Base-by-base conservation (phyloP, 148 eudicot species). In the Polygonum aviculare region DNA sequence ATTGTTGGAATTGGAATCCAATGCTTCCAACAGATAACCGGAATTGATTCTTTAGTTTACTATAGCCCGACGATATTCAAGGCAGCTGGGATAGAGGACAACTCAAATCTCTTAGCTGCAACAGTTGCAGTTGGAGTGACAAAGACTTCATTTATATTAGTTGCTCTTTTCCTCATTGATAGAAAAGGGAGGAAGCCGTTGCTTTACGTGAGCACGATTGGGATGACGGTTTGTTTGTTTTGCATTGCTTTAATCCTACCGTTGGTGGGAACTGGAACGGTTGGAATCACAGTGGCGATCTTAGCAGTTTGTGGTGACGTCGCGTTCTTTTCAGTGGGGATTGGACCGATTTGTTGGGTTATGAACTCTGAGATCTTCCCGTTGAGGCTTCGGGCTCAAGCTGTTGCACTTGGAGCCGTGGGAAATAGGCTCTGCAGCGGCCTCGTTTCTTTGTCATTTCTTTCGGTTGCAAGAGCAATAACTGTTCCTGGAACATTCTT, bases 271-370 rank as follows among this genome's bases (percentile, higher is more conserved):
- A 81, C 86, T 18, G 60, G 85, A 21, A 60, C 82, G 3, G 18
- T 86, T 7, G 97, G 95, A 7, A 81, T 88, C 5, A 77, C 54
- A 70, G 54, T 94, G 67, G 88, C 93, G 0, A 79, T 94, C 69
- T 41, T 92, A 31, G 88, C 77, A 0, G 89, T 94, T 31, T 94
- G 96, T 75, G 97, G 92, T 33, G 90, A 92, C 78, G 98, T 91
- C 21, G 87, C 98, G 0, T 94, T 94, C 88, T 94, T 94, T 75
- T 94, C 98, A 0, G 85, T 90, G 18, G 98, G 98, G 31, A 83
- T 94, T 3, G 98, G 98, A 36, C 98, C 98, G 0, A 77, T 94
- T 33, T 90, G 94, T 67, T 94, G 98, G 98, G 97, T 94, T 7
- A 70, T 91, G 75, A 71, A 92, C 7, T 90, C 97, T 0, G 98